Evolutionary conservation across 768 basidiomycete genomes (phyloP).

Genomic region (Pulveroboletus sp.): DNA sequence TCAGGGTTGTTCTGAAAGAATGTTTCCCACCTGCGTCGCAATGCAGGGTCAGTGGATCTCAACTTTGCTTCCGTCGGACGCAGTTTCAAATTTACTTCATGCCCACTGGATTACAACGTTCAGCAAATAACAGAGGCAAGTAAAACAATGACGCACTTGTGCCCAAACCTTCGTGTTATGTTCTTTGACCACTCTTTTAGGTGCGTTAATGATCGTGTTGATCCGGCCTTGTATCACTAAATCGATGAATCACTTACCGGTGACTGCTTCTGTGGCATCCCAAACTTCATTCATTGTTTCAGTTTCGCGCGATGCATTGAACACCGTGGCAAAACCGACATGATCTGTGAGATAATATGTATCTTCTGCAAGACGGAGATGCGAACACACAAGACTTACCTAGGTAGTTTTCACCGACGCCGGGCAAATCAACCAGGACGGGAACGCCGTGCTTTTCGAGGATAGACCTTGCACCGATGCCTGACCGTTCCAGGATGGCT

Average conservation of each 20-base stretch:
- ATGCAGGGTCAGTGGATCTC: conserved; percentile 42
- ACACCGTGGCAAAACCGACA: conserved; percentile 9
- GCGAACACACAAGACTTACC: conserved; percentile 28
- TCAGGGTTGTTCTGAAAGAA: conserved; percentile 53
- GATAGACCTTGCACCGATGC: conserved; percentile 57
- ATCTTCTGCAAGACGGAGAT: neutral
- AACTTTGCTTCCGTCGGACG: conserved; percentile 52
- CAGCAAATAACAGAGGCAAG: neutral
- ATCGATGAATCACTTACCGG: conserved; percentile 33
- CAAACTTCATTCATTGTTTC: conserved; percentile 50
- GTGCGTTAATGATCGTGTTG: conserved; percentile 18
- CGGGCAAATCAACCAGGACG: conserved; percentile 62
- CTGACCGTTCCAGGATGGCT: conserved; percentile 58
- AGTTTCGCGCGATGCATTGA: conserved; percentile 40
- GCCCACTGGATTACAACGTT: conserved; percentile 38
- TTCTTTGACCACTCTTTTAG: conserved; percentile 30
- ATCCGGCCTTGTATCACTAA: neutral
- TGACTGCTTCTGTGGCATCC: conserved; percentile 32
- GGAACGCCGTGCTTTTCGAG: conserved; percentile 46
- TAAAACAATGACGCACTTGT: conserved; percentile 44
- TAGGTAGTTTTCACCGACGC: conserved; percentile 71
- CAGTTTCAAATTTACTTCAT: conserved; percentile 56
- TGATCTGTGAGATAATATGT: conserved; percentile 31
- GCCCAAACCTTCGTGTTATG: conserved; percentile 49
- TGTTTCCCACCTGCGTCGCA: conserved; percentile 47